phyloP scores from a whole-genome alignment of 2,329 filamentous ascomycete genomes.

The Fusarium sambucinum region DNA sequence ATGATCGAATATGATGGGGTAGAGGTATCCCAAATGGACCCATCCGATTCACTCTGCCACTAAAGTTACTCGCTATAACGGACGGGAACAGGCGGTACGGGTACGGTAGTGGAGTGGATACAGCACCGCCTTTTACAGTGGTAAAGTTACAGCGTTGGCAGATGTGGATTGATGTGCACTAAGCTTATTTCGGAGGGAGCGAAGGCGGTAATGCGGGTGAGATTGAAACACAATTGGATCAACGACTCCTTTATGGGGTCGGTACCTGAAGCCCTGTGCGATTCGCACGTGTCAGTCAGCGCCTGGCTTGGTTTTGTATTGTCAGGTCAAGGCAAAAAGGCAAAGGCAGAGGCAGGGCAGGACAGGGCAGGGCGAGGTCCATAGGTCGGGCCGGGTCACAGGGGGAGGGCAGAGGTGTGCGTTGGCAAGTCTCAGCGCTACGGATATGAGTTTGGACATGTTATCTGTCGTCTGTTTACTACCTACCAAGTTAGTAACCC shows the following conservation, averaged over 20 bases:
- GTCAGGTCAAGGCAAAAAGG: not conserved
- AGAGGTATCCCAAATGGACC: constrained; percentile 32
- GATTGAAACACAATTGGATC: constrained; percentile 32
- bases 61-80: constrained; percentile 25
- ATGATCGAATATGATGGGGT: constrained; percentile 43
- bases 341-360: not conserved
- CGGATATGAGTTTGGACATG: constrained; percentile 13
- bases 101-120: constrained; percentile 36
- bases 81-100: constrained; percentile 36
- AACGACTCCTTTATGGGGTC: constrained; percentile 12
- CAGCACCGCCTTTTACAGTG: constrained; percentile 12
- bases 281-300: constrained; percentile 43
- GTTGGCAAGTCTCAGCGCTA: constrained; percentile 37
- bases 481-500: not conserved
- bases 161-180: constrained; percentile 14
- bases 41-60: constrained; percentile 11
- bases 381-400: constrained; percentile 38
- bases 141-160: constrained; percentile 22
- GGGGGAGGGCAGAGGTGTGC: constrained; percentile 31
- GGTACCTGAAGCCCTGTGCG: constrained; percentile 44
- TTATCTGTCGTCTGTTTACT: not conserved
- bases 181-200: constrained; percentile 14
- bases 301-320: constrained; percentile 21
- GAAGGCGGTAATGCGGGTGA: constrained; percentile 42
- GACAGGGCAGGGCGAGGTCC: not conserved